Conservation (phyloP, 306 rosid species). For the Prosopis cineraria region DNA sequence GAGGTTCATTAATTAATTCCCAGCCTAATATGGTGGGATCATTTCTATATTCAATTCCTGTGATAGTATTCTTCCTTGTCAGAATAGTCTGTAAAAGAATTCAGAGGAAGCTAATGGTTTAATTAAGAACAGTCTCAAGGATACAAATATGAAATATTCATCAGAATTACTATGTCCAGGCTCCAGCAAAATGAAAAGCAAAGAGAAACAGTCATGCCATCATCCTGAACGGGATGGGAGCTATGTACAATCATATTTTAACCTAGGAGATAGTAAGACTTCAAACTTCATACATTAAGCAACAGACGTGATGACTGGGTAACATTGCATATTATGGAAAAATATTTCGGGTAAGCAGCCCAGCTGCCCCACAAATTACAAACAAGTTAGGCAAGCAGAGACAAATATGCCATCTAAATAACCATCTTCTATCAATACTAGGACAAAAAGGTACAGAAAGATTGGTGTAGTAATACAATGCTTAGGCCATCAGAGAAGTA, state of each 20-base stretch:
- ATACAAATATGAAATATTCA: constrained; percentile 23
- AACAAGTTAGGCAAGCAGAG: no score
- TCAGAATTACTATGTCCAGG: constrained; percentile 8
- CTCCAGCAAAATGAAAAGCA: constrained; percentile 18
- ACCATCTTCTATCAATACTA: not conserved
- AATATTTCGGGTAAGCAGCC: no score
- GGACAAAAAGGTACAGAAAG: not conserved
- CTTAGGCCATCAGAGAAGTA: constrained; percentile 15
- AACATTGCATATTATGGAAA: not conserved
- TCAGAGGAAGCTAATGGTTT: constrained; percentile 32
- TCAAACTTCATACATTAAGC: not conserved
- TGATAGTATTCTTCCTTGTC: constrained; percentile 87
- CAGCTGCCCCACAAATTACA: no score
- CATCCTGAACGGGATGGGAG: not conserved
- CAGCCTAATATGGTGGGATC: constrained; percentile 93
- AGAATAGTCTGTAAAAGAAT: constrained; percentile 65
- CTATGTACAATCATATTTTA: not conserved
- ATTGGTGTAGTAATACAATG: not conserved
- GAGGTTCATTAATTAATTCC: constrained; percentile 97
- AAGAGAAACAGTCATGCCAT: not conserved
- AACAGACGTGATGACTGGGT: not conserved
- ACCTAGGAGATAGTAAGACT: not conserved
- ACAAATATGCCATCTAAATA: not conserved
- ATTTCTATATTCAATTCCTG: constrained; percentile 86
- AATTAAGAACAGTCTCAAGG: constrained; percentile 9